phyloP scores from a whole-genome alignment of 192 early-diverging fungal species.

The Backusella morwellensis region DNA sequence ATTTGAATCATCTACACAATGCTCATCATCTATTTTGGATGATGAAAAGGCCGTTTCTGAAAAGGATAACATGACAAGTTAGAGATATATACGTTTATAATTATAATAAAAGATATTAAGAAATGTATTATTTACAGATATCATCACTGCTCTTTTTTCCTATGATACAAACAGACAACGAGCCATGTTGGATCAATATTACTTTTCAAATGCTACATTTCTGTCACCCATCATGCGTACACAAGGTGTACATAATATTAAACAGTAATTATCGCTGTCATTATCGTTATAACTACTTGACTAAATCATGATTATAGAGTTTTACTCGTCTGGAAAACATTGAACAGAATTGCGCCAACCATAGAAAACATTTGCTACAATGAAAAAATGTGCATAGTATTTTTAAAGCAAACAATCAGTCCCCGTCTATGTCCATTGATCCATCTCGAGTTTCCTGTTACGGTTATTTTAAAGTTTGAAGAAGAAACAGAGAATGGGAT shows the following conservation, averaged over 20 bases:
- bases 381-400: constrained; percentile 36
- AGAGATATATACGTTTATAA: not conserved
- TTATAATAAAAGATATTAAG: not conserved
- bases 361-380: constrained; percentile 30
- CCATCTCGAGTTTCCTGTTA: constrained; percentile 45
- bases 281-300: too few relatives aligned
- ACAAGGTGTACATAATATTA: constrained; percentile 48
- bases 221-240: constrained; percentile 47
- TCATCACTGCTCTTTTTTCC: constrained; percentile 43
- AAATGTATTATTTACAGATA: constrained; percentile 18
- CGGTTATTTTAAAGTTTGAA: constrained; percentile 43
- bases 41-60: not conserved
- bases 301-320: constrained; percentile 6
- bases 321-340: constrained; percentile 28
- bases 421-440: constrained; percentile 50
- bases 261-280: constrained; percentile 27
- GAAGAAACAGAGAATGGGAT: constrained; percentile 37
- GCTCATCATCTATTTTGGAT: not conserved
- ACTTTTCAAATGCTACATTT: constrained; percentile 46
- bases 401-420: constrained; percentile 44
- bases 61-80: not conserved
- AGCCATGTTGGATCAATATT: constrained; percentile 45
- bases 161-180: constrained; percentile 48
- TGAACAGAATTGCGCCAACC: constrained; percentile 27
- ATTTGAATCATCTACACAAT: not conserved